Percentiles rank a stretch among this genome's conserved stretches.
These are phyloP conservation scores for Candida sp. DNA, from an alignment of 1,139 yeast genomes.

Conservation along the genomic window DNA sequence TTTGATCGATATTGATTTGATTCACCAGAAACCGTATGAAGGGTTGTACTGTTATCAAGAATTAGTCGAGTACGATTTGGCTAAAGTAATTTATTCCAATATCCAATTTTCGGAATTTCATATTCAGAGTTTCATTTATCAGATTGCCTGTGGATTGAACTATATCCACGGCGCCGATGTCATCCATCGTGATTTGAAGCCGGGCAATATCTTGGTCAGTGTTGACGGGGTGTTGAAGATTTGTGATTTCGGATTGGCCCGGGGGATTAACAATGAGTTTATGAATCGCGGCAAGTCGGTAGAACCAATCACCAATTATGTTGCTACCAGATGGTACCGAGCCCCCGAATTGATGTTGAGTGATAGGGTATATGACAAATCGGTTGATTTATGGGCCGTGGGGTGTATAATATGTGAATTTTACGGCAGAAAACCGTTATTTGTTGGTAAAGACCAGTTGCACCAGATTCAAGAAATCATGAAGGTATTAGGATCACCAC, in stretches of 20 bases:
- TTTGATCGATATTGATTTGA: conserved; percentile 70
- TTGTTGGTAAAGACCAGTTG: conserved; percentile 63
- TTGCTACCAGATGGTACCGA: conserved; percentile 94
- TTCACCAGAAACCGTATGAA: conserved; percentile 63
- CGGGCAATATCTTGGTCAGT: conserved; percentile 79
- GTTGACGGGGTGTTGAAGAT: conserved; percentile 69
- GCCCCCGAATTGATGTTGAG: conserved; percentile 88
- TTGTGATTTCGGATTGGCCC: conserved; percentile 86
- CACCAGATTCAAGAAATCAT: conserved; percentile 62
- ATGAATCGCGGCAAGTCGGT: neutral
- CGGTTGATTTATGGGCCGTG: conserved; percentile 78
- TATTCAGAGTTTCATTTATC: conserved; percentile 72
- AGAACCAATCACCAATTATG: conserved; percentile 67
- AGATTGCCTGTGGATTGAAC: conserved; percentile 73
- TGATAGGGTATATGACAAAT: conserved; percentile 47
- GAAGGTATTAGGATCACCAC: conserved; percentile 62
- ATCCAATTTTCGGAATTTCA: conserved; percentile 84
- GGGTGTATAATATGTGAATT: conserved; percentile 80
- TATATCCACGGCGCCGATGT: conserved; percentile 86
- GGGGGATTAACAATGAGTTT: conserved; percentile 56
- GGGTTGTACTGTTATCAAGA: conserved; percentile 86
- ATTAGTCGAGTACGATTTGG: conserved; percentile 75
- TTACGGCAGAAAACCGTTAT: conserved; percentile 70
- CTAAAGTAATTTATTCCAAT: conserved; percentile 71
- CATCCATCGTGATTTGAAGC: conserved; percentile 82